Evolutionary conservation across 345 rosid species (phyloP).

Genomic region (Boechera retrofracta): DNA sequence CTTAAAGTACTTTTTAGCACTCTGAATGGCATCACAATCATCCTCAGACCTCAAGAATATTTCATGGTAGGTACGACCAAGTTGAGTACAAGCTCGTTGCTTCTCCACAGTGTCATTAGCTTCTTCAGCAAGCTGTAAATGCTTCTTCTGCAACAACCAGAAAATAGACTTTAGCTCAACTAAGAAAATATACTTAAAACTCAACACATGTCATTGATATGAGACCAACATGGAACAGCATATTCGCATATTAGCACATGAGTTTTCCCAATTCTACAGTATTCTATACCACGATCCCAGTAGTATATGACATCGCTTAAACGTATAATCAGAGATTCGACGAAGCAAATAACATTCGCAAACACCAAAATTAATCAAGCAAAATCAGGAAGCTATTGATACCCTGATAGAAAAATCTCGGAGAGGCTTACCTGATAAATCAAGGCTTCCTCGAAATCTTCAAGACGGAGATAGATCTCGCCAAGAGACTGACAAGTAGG

Average conservation of each 20-base stretch:
- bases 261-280: neutral
- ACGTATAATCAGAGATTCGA: neutral
- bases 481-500: constrained; percentile 94
- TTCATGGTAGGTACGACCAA: constrained; percentile 92
- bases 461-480: constrained; percentile 78
- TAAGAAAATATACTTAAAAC: neutral
- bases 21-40: constrained; percentile 67
- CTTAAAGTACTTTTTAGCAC: constrained; percentile 86
- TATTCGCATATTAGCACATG: neutral
- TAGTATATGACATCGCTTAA: neutral
- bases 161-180: neutral
- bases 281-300: constrained; percentile 1
- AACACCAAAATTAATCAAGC: neutral
- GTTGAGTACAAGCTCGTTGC: constrained; percentile 91
- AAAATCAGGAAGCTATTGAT: neutral
- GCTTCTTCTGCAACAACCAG: constrained; percentile 66
- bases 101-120: constrained; percentile 75
- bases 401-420: neutral
- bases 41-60: constrained; percentile 62
- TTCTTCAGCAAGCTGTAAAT: constrained; percentile 85
- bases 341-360: neutral
- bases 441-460: constrained; percentile 69
- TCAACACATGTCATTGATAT: neutral
- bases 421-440: constrained; percentile 62
- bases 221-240: too few relatives aligned